These are phyloP conservation scores for Allodekkera sacchari DNA, from an alignment of 805 yeast species.

Conservation along the genomic window DNA sequence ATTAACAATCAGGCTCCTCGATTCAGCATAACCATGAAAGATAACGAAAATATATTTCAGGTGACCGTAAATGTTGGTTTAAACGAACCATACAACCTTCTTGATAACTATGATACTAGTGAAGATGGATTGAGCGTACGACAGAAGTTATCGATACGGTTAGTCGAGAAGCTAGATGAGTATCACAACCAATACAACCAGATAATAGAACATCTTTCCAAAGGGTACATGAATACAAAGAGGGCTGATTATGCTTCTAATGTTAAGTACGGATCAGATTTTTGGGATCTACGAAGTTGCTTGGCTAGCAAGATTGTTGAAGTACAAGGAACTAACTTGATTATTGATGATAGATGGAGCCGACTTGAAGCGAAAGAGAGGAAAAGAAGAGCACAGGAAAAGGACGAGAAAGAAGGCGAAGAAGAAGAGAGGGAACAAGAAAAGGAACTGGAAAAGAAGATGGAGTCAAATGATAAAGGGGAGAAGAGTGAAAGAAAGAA, in stretches of 20 bases:
- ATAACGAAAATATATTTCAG: no score
- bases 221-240: slow-evolving; percentile 20
- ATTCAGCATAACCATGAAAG: no score
- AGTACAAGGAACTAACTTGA: neutral
- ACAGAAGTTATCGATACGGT: slow-evolving; percentile 6
- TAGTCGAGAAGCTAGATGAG: slow-evolving; percentile 26
- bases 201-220: slow-evolving; percentile 13
- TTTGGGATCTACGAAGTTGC: slow-evolving; percentile 5
- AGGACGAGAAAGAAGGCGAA: neutral
- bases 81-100: no score
- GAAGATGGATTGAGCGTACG: no score
- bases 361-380: slow-evolving; percentile 1
- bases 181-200: slow-evolving; percentile 25
- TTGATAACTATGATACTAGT: no score
- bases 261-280: slow-evolving; percentile 1
- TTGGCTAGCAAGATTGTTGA: slow-evolving; percentile 4
- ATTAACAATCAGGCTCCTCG: no score
- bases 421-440: neutral
- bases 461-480: no score
- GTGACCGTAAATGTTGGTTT: no score
- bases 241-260: slow-evolving; percentile 1
- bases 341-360: neutral
- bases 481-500: neutral
- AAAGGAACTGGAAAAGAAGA: slow-evolving; percentile 1
- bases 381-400: slow-evolving; percentile 1